A percentile compares a stretch with the other conserved stretches of the same genome.
Evolutionary conservation across 768 basidiomycete genomes (phyloP).

Genomic region (Dentipellis fragilis): DNA sequence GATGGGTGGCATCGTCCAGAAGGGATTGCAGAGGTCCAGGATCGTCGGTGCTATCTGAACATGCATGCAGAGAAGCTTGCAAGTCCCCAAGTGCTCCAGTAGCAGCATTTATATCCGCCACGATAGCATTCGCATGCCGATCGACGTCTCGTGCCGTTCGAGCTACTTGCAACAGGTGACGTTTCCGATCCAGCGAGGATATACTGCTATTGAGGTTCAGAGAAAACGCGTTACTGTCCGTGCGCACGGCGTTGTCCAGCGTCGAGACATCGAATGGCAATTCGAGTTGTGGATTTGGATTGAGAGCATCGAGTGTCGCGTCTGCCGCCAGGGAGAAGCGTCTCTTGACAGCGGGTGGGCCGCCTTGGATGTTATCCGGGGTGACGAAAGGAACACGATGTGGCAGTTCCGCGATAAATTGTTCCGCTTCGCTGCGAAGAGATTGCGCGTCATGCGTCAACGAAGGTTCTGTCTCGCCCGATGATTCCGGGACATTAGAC

Average conservation of each 20-base stretch:
- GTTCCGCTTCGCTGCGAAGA: conserved; percentile 33
- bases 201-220: conserved; percentile 24
- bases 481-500: conserved; percentile 19
- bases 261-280: conserved; percentile 46
- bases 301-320: conserved; percentile 25
- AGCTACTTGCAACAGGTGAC: conserved; percentile 2
- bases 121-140: conserved; percentile 2
- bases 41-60: conserved; percentile 20
- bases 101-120: conserved; percentile 1
- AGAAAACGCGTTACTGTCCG: conserved; percentile 58
- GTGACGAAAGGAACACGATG: conserved; percentile 51
- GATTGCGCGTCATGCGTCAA: conserved; percentile 24
- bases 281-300: conserved; percentile 24
- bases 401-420: conserved; percentile 39
- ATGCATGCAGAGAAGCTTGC: conserved; percentile 24
- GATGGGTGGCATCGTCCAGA: conserved; percentile 25
- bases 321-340: conserved; percentile 27
- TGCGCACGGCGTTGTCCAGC: conserved; percentile 58
- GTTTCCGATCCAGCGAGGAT: conserved; percentile 19
- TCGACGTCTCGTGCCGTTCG: conserved; percentile 7
- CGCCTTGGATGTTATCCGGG: conserved; percentile 14
- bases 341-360: conserved; percentile 20
- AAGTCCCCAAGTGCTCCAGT: conserved; percentile 28
- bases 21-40: conserved; percentile 28
- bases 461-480: conserved; percentile 22